Evolutionary conservation across 371 early-diverging fungal genomes (phyloP), one percentile per base, ranked within the genome.

Genomic region (Mortierella sp.): DNA sequence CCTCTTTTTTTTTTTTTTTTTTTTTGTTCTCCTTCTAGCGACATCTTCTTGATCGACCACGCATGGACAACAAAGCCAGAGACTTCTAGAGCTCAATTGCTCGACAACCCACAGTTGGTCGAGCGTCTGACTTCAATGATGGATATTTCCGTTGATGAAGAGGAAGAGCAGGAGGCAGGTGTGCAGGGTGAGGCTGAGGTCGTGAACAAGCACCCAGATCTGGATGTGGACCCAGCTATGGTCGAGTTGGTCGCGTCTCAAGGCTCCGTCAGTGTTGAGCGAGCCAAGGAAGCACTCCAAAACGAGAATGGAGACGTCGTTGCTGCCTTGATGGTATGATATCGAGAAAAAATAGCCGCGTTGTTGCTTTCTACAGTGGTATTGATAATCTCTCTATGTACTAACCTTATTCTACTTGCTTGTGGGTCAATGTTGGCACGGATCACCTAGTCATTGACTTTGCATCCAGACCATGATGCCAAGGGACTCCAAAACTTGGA

Each of bases 51-150:
- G 62, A 81, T 91, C 11, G 91, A 91, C 62, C 91, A 91, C 67
- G 90, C 91, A 25, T 92, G 92, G 92, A 92, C 92, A 6, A 92
- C 91, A 21, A 83, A 85, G 7, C 84, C 88, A 0, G 89, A 88
- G 47, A 84, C 75, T 23, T 90, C 87, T 1, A 82, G 80, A 26
- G 77, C 86, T 46, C 87, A 91, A 60, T 82, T 92, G 12, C 60
- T 70, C 21, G 74, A 81, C n/a, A 84, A 85, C 16, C 86, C 84
- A 0, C 82, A 81, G 9, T 69, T 92, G 47, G 64, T 91, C 63
- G 89, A 89, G 21, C 89, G 91, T 55, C 81, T 91, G 66, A 90
- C 88, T 28, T 82, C 81, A 16, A 79, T 92, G 70, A 92, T 91
- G 84, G 84, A 87, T 43, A 85, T 90, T 21, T 84, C 83, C 55